Percentiles rank a stretch among this genome's conserved stretches.
Conservation (phyloP, 208 protist genomes). For the Lotmaria passim region DNA sequence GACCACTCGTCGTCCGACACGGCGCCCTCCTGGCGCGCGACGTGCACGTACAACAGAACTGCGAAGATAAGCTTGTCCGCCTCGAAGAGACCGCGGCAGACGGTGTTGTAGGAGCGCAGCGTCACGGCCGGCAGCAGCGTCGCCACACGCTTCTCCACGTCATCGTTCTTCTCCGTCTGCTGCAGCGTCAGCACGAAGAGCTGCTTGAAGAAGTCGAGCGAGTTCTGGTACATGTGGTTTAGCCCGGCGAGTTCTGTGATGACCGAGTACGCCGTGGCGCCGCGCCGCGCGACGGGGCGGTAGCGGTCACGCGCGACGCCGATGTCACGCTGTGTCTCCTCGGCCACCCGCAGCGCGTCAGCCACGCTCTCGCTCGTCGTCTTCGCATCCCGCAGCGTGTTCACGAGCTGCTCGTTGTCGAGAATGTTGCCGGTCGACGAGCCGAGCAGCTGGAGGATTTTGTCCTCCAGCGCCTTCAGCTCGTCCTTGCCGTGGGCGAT, state of each 20-base stretch:
- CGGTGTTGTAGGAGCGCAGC: constrained; percentile 90
- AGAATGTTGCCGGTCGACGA: constrained; percentile 95
- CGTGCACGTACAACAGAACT: constrained; percentile 93
- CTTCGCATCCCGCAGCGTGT: constrained; percentile 94
- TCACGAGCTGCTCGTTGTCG: constrained; percentile 96
- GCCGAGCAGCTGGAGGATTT: constrained; percentile 93
- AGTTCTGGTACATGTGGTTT: constrained; percentile 96
- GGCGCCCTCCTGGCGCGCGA: constrained; percentile 74
- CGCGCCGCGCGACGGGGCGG: constrained; percentile 92
- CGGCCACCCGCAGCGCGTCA: constrained; percentile 87
- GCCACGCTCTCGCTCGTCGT: constrained; percentile 91
- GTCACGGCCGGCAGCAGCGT: constrained; percentile 88
- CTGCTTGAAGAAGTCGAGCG: constrained; percentile 92
- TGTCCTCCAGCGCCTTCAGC: constrained; percentile 94
- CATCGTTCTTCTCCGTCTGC: constrained; percentile 79
- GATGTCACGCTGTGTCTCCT: constrained; percentile 95
- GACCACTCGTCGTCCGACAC: constrained; percentile 85
- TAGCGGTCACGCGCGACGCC: constrained; percentile 93
- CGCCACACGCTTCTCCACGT: constrained; percentile 79
- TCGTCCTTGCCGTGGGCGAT: constrained; percentile 96
- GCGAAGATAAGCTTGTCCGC: constrained; percentile 96
- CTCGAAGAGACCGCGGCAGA: constrained; percentile 96
- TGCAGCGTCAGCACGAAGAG: constrained; percentile 92
- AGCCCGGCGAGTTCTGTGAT: constrained; percentile 89
- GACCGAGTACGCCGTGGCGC: constrained; percentile 95